Evolutionary conservation across 495 filamentous ascomycete species (phyloP).

Genomic region (Neurospora terricola): DNA sequence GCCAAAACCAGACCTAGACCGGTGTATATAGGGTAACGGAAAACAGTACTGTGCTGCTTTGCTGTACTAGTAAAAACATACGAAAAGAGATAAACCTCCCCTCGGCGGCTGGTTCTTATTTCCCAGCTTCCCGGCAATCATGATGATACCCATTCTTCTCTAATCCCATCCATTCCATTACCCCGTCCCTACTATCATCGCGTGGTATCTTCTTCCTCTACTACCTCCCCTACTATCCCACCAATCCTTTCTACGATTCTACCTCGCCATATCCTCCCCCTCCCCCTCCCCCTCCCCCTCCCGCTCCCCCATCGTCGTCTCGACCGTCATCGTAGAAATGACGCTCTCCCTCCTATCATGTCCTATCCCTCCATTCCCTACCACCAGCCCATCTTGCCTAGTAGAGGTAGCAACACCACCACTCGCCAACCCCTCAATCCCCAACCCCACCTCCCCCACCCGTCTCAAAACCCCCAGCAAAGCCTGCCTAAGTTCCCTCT

Average conservation of each 20-base stretch:
- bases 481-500: constrained; percentile 58
- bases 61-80: not conserved
- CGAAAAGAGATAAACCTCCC: no score
- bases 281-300: not conserved
- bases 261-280: not conserved
- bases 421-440: constrained; percentile 50
- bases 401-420: no score
- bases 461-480: constrained; percentile 65
- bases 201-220: not conserved
- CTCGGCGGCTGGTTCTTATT: no score
- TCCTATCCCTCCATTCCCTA: not conserved
- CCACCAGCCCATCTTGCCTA: not conserved
- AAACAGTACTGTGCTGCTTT: no score
- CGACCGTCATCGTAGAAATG: not conserved
- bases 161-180: constrained; percentile 12
- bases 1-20: no score
- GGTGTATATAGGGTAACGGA: no score
- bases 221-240: not conserved
- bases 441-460: constrained; percentile 74
- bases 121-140: no score
- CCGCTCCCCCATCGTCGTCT: not conserved
- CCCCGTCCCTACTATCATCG: constrained; percentile 14
- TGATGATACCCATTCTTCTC: not conserved
- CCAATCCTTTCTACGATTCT: not conserved
- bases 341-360: not conserved